A percentile compares a stretch with the other conserved stretches of the same genome.
phyloP scores from a whole-genome alignment of 495 filamentous ascomycete species.

The Penicillium simplicissimum region DNA sequence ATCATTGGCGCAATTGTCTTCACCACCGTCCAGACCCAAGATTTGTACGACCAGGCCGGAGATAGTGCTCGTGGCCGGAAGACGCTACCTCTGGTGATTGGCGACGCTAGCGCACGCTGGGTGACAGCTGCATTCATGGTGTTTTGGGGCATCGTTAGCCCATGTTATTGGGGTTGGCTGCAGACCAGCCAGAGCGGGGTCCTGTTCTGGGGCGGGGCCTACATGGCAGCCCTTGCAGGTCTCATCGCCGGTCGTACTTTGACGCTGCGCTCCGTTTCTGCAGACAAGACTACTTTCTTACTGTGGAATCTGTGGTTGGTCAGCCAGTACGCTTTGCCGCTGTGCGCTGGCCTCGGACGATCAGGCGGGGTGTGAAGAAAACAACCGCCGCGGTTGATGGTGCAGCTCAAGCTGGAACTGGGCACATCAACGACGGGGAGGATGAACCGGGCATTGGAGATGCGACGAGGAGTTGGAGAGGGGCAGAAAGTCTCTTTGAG shows the following conservation, averaged over 20 bases:
- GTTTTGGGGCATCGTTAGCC: constrained; percentile 33
- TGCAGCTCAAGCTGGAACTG: not conserved
- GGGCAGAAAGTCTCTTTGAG: not conserved
- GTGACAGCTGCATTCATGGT: constrained; percentile 35
- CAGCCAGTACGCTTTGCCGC: constrained; percentile 8
- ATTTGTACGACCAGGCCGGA: constrained; percentile 43
- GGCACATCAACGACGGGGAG: not conserved
- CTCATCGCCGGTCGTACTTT: constrained; percentile 9
- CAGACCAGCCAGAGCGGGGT: constrained; percentile 1
- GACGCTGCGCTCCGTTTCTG: not conserved
- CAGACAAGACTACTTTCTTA: constrained; percentile 8
- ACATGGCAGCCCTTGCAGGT: constrained; percentile 7
- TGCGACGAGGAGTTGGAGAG: not conserved
- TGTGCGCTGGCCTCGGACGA: not conserved
- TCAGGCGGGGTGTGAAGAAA: not conserved
- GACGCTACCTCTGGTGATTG: constrained; percentile 41
- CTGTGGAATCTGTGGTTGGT: constrained; percentile 15
- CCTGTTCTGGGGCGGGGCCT: constrained; percentile 3
- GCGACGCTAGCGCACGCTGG: constrained; percentile 40
- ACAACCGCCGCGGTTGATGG: not conserved
- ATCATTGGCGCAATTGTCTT: constrained; percentile 41
- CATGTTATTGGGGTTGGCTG: constrained; percentile 11
- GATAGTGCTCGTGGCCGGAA: constrained; percentile 39
- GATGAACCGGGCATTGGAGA: not conserved
- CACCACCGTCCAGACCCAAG: constrained; percentile 49